Evolutionary conservation across 306 rosid genomes (phyloP).

Genomic region (Dicorynia guianensis): DNA sequence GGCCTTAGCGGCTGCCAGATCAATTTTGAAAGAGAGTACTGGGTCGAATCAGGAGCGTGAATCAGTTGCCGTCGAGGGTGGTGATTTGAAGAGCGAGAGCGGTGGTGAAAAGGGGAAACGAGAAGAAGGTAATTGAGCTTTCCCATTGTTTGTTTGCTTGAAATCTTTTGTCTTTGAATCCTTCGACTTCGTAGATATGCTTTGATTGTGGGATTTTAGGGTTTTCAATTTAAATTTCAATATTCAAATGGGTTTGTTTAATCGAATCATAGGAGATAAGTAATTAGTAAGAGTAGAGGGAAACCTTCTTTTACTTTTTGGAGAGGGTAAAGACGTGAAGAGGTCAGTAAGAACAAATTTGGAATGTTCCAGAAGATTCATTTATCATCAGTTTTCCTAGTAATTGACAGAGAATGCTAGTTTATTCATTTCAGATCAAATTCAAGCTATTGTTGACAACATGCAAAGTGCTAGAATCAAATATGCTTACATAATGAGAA

Average conservation of each 20-base stretch:
- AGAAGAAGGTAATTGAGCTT: constrained; percentile 48
- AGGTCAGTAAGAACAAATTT: neutral
- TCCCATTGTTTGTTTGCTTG: neutral
- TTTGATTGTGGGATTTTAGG: constrained; percentile 7
- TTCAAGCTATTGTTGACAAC: neutral
- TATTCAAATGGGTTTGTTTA: neutral
- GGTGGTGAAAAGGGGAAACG: neutral
- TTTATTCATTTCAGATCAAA: no score
- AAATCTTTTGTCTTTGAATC: constrained; percentile 1
- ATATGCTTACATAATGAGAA: neutral
- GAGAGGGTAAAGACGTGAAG: neutral
- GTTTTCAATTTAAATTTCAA: constrained; percentile 11
- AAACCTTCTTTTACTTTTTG: neutral
- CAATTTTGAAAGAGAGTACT: constrained; percentile 48
- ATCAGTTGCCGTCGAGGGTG: neutral
- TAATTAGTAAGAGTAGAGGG: neutral
- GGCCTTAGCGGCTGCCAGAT: constrained; percentile 84
- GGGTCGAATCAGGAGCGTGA: constrained; percentile 26
- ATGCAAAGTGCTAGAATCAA: neutral
- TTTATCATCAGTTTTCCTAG: no score
- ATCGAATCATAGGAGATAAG: neutral
- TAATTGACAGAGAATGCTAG: no score
- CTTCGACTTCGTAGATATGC: neutral
- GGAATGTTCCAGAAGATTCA: no score
- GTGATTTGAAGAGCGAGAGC: constrained; percentile 4